Evolutionary conservation across 2,329 filamentous ascomycete genomes (phyloP), one percentile per base, ranked within the genome.

Genomic region (Claviceps sorghi): DNA sequence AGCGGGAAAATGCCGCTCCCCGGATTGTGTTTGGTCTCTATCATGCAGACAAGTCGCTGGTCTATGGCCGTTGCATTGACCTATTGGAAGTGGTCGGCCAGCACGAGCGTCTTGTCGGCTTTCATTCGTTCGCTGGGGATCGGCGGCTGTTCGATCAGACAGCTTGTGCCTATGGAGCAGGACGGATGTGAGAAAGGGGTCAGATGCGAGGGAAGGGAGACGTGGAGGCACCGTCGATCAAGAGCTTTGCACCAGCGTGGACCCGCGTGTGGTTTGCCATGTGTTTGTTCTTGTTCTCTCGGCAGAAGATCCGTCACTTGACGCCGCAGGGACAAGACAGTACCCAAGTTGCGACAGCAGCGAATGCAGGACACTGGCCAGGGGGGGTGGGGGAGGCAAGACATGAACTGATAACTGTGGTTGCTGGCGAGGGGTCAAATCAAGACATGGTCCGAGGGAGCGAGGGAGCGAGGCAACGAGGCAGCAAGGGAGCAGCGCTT

Each of bases 381-480:
- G 38, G 34, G 19, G 34, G 34, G 7, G 15, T 26, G 26, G 26
- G 26, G 26, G 26, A 26, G 26, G 26, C 26, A 26, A 40, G 42
- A 47, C 19, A 34, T 41, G 42, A 49, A 47, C 42, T 40, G 45
- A 40, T 34, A 38, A 38, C 10, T 42, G 19, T 42, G 19, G 15
- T 46, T 41, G 42, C 19, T 38, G 42, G 49, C 55, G 53, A 56
- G 53, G 51, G 54, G 50, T 50, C 60, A 22, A 51, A 61, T 62
- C 60, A 64, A 71, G 67, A 70, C 69, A 71, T 69, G 64, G 65
- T 65, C 64, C 11, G 17, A 46, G 26, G 43, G 34, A 36, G 9
- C n/a, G 30, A 9, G 30, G 30, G 30, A 30, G 30, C 4, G 30
- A 30, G 30, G 30, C n/a, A n/a, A n/a, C n/a, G n/a, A n/a, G 30